phyloP scores from a whole-genome alignment of 176 grass and related monocot genomes.

The Guadua angustifolia region DNA sequence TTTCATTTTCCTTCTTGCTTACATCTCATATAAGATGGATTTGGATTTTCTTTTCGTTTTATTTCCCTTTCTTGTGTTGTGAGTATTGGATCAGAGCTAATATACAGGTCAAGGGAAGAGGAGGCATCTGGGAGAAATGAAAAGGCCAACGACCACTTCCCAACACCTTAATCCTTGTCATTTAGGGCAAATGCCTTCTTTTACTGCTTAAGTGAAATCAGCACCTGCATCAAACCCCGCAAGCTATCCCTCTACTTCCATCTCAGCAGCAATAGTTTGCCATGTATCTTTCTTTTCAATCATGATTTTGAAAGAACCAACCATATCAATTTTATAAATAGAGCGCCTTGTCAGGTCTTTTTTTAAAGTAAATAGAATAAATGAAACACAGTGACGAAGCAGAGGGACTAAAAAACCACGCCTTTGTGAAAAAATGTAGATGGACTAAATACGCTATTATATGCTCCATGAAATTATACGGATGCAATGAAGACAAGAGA shows the following conservation, averaged over 20 bases:
- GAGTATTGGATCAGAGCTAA: conserved; percentile 9
- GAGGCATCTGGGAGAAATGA: conserved; percentile 4
- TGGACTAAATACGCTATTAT: conserved; percentile 16
- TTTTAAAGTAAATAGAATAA: conserved; percentile 10
- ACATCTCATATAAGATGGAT: background rate
- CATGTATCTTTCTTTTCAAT: conserved; percentile 6
- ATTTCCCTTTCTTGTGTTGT: conserved; percentile 7
- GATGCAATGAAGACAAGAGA: conserved; percentile 35
- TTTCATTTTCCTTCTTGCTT: conserved; percentile 30
- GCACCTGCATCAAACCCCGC: background rate
- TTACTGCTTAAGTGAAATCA: conserved; percentile 2
- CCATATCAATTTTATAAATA: conserved; percentile 18
- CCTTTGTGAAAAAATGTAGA: background rate
- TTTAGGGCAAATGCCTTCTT: background rate
- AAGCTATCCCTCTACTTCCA: conserved; percentile 27
- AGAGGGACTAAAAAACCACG: background rate
- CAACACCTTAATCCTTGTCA: conserved; percentile 5
- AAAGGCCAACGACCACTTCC: conserved; percentile 3
- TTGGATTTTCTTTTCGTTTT: background rate
- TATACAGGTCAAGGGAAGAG: conserved; percentile 4
- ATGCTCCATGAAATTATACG: conserved; percentile 23
- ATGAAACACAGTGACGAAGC: conserved; percentile 8
- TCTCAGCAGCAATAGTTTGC: conserved; percentile 22
- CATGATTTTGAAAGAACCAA: background rate
- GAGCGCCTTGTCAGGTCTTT: conserved; percentile 6